Percentiles rank a stretch among this genome's conserved stretches.
These are phyloP conservation scores for Trichosporon sp. DNA, from an alignment of 1,284 basidiomycete genomes.

Conservation along the genomic window DNA sequence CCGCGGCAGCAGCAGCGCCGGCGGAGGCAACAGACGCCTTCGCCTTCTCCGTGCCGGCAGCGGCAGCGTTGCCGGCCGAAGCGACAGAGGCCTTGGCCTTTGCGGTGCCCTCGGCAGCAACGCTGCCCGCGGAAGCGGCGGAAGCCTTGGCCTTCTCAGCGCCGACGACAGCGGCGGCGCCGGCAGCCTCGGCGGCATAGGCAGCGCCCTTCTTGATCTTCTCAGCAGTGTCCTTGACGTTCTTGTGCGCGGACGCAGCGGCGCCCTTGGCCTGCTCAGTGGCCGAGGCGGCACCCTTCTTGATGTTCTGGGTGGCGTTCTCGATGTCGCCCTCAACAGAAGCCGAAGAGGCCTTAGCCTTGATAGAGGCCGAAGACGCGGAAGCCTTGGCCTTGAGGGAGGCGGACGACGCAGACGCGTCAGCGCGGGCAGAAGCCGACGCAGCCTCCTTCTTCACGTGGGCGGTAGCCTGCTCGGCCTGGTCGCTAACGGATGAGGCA, in stretches of 20 bases:
- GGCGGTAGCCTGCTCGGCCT: conserved; percentile 15
- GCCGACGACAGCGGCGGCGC: background rate
- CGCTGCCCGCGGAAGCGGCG: background rate
- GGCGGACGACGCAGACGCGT: background rate
- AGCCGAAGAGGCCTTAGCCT: background rate
- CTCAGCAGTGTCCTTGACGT: background rate
- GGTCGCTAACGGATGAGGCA: conserved; percentile 11
- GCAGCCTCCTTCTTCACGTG: background rate
- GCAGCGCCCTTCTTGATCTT: background rate
- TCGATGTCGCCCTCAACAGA: conserved; percentile 6
- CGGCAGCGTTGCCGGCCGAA: background rate
- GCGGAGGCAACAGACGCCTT: background rate
- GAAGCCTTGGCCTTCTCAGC: background rate
- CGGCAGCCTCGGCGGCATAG: background rate
- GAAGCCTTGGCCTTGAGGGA: conserved; percentile 1
- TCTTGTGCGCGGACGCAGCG: background rate
- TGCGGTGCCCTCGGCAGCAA: background rate
- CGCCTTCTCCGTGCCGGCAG: background rate
- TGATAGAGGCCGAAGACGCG: background rate
- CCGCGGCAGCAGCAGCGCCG: background rate
- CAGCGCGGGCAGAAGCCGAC: background rate
- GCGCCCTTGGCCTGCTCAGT: background rate
- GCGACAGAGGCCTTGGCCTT: background rate
- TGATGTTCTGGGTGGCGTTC: conserved; percentile 12
- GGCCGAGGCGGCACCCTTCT: conserved; percentile 9